Conservation (phyloP, 1,139 yeast species). For the Suhomyces panamericanus region DNA sequence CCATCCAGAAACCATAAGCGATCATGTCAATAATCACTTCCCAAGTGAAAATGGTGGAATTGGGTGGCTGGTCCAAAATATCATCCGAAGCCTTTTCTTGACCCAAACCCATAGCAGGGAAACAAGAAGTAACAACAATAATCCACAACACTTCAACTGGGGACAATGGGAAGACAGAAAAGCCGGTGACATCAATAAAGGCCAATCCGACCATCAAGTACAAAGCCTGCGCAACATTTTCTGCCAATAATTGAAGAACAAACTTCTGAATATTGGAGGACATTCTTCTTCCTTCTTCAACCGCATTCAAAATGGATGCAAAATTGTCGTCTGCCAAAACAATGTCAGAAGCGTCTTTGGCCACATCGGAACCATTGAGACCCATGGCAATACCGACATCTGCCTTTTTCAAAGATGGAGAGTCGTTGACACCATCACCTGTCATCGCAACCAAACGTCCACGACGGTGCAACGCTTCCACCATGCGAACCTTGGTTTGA, state of each 20-base stretch:
- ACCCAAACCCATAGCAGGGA: conserved; percentile 89
- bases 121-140: conserved; percentile 74
- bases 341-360: conserved; percentile 78
- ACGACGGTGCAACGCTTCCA: conserved; percentile 77
- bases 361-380: conserved; percentile 76
- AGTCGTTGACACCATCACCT: conserved; percentile 86
- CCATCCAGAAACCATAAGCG: conserved; percentile 74
- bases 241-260: conserved; percentile 75
- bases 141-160: conserved; percentile 84
- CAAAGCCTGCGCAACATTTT: conserved; percentile 76
- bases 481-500: conserved; percentile 80
- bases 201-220: conserved; percentile 72
- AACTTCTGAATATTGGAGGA: conserved; percentile 78
- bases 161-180: conserved; percentile 73
- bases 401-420: conserved; percentile 76
- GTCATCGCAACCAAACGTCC: conserved; percentile 78
- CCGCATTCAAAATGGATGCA: conserved; percentile 73
- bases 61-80: conserved; percentile 67
- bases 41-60: conserved; percentile 63
- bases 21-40: conserved; percentile 74
- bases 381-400: conserved; percentile 93
- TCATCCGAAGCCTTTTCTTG: conserved; percentile 68
- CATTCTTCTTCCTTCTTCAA: conserved; percentile 85
- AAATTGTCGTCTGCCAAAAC: conserved; percentile 75
- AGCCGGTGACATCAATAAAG: conserved; percentile 57